Evolutionary conservation across 257 asterid species (phyloP), one percentile per base, ranked within the genome.

Genomic region (Nicotiana tomentosiformis): DNA sequence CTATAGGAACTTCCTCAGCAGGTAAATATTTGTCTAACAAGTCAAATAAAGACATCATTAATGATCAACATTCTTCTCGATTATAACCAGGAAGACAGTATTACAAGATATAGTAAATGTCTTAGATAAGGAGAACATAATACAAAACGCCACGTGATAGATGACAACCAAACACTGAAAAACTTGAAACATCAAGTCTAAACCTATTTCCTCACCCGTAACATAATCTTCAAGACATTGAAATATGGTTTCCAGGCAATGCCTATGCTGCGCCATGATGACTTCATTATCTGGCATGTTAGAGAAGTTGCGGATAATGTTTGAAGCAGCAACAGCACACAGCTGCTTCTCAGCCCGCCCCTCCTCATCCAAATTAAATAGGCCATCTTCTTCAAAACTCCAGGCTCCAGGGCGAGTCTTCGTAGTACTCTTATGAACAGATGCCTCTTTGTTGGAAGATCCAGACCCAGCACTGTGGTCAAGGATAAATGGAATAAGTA

Each of bases 341-440:
- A 89, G 94, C 89, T 96, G 98, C 90, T 96, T 96, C 84, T 96
- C 99, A 37, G 90, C 89, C 37, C 98, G 92, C 32, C 99, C 99
- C 93, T 94, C 99, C 78, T 96, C 99, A 77, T 94, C 98, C 79
- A 90, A 86, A 84, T 94, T 94, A 86, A 96, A 96, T 82, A 96
- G 91, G 87, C 99, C 98, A 85, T 96, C 99, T 90, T 96, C 98
- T 80, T 96, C 98, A 78, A 77, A 94, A 98, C 98, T 94, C 99
- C 99, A 96, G 84, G 92, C 97, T 15, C 95, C 87, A 82, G 94
- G 93, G 66, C 89, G 89, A 67, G 90, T 83, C 82, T 89, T 94
- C 20, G 87, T 46, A 82, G 91, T 78, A 85, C 66, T 84, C 86
- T 88, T 94, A 79, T 81, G 95, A 61, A 89, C 86, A 78, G 92